phyloP scores from a whole-genome alignment of 2,329 filamentous ascomycete genomes.

The Plectosphaerella plurivora region DNA sequence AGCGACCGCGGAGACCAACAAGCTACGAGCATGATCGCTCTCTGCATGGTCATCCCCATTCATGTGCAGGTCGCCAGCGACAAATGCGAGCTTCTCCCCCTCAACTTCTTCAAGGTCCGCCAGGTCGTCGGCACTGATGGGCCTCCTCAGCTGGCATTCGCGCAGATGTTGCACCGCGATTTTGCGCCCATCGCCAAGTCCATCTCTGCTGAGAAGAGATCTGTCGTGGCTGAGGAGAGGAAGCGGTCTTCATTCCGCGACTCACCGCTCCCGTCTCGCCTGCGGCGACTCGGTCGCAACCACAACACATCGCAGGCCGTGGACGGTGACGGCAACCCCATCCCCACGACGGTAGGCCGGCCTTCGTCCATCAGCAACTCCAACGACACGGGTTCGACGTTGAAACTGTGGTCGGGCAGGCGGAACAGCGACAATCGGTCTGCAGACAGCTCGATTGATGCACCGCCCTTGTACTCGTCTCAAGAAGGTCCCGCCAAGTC shows the following conservation, averaged over 20 bases:
- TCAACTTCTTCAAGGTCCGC: constrained; percentile 62
- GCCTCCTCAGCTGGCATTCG: constrained; percentile 54
- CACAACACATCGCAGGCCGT: constrained; percentile 13
- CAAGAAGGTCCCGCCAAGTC: constrained; percentile 10
- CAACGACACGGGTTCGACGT: constrained; percentile 24
- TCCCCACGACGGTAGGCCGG: constrained; percentile 17
- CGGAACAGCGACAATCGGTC: constrained; percentile 11
- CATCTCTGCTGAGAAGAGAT: constrained; percentile 14
- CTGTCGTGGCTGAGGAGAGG: constrained; percentile 9
- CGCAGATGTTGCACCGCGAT: constrained; percentile 56
- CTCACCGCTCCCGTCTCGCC: constrained; percentile 3
- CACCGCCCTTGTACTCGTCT: constrained; percentile 8
- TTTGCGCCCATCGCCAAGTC: constrained; percentile 44
- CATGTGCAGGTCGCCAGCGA: constrained; percentile 47
- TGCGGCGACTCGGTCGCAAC: constrained; percentile 3
- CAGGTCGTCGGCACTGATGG: constrained; percentile 56
- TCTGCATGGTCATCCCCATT: constrained; percentile 59
- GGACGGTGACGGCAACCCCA: constrained; percentile 23
- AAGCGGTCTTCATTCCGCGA: constrained; percentile 4
- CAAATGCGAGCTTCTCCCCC: constrained; percentile 54
- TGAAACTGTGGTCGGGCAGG: constrained; percentile 23
- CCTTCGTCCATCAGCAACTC: constrained; percentile 18
- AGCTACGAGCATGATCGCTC: constrained; percentile 41
- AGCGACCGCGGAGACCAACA: constrained; percentile 8
- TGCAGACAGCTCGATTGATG: constrained; percentile 7